Percentiles rank a stretch among this genome's conserved stretches.
Conservation (phyloP, 2,329 filamentous ascomycete species). For the Epichloe baconii region DNA sequence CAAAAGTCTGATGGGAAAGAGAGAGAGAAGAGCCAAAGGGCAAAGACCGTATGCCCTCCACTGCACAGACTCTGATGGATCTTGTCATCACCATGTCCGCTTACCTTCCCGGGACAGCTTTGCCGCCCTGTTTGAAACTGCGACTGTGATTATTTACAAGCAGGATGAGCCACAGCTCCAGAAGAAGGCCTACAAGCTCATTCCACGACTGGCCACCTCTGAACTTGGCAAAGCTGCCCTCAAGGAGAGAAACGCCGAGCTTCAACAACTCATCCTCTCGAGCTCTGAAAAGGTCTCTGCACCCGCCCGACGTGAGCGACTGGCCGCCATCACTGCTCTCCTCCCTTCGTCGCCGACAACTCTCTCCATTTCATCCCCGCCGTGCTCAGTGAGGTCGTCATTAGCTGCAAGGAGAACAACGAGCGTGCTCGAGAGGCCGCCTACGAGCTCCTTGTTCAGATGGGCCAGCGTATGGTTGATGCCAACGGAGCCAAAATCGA, state of each 20-base stretch:
- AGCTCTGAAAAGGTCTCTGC: slow-evolving; percentile 77
- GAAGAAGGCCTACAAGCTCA: slow-evolving; percentile 98
- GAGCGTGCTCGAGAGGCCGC: slow-evolving; percentile 83
- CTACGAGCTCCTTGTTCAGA: slow-evolving; percentile 78
- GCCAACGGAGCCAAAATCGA: slow-evolving; percentile 62
- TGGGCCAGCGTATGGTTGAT: slow-evolving; percentile 65
- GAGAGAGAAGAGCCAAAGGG: slow-evolving; percentile 50
- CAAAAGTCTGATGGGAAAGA: slow-evolving; percentile 46
- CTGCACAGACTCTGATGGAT: slow-evolving; percentile 90
- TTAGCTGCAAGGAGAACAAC: slow-evolving; percentile 95
- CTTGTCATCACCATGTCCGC: slow-evolving; percentile 91
- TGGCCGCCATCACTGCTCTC: slow-evolving; percentile 70
- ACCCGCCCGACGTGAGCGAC: slow-evolving; percentile 73
- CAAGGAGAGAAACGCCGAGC: slow-evolving; percentile 57
- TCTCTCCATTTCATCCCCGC: slow-evolving; percentile 89
- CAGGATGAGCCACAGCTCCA: slow-evolving; percentile 81
- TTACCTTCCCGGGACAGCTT: slow-evolving; percentile 81
- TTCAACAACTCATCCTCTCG: slow-evolving; percentile 68
- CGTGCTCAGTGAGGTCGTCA: slow-evolving; percentile 85
- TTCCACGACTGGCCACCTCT: slow-evolving; percentile 77
- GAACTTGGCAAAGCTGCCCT: slow-evolving; percentile 66
- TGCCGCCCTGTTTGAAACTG: slow-evolving; percentile 71
- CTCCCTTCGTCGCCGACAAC: slow-evolving; percentile 60
- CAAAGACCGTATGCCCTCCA: slow-evolving; percentile 71
- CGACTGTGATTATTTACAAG: slow-evolving; percentile 67